Conservation (phyloP, 164 flowering plant genomes). For the Chloranthus sessilifolius region DNA sequence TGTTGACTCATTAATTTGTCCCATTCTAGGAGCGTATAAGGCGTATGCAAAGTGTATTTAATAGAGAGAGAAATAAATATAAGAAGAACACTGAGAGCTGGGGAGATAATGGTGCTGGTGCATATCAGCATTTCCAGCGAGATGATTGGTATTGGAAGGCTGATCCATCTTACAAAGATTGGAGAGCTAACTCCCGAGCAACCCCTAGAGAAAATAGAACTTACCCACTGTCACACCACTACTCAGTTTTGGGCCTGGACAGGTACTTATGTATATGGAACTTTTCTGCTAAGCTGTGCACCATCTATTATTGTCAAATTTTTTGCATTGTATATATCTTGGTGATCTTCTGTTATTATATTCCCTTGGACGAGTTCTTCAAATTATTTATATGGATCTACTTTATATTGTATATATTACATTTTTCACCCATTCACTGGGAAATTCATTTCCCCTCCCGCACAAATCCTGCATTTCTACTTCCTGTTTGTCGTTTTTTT, state of each 20-base stretch:
- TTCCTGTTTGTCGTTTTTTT: too few relatives aligned
- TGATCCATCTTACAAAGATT: constrained; percentile 48
- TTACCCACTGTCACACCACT: constrained; percentile 76
- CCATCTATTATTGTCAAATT: too few relatives aligned
- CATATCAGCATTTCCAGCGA: constrained; percentile 72
- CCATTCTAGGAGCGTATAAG: constrained; percentile 79
- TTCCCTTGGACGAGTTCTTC: too few relatives aligned
- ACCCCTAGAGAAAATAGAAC: constrained; percentile 33
- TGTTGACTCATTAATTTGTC: background rate
- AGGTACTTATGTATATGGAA: too few relatives aligned
- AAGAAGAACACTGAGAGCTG: constrained; percentile 80
- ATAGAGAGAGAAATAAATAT: constrained; percentile 83
- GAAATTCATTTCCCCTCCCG: too few relatives aligned
- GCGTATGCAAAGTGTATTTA: constrained; percentile 98
- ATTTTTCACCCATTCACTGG: too few relatives aligned
- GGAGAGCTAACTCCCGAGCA: constrained; percentile 39
- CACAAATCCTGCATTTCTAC: too few relatives aligned
- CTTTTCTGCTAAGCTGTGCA: too few relatives aligned
- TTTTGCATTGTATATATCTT: too few relatives aligned
- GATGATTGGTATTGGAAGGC: constrained; percentile 85
- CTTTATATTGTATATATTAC: too few relatives aligned
- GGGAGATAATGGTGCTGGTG: constrained; percentile 62
- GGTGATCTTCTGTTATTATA: too few relatives aligned
- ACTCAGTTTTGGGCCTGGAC: constrained; percentile 85
- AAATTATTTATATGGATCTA: too few relatives aligned